Evolutionary conservation across 2,329 filamentous ascomycete species (phyloP), one percentile per base, ranked within the genome.

Genomic region (Neonectria sp.): DNA sequence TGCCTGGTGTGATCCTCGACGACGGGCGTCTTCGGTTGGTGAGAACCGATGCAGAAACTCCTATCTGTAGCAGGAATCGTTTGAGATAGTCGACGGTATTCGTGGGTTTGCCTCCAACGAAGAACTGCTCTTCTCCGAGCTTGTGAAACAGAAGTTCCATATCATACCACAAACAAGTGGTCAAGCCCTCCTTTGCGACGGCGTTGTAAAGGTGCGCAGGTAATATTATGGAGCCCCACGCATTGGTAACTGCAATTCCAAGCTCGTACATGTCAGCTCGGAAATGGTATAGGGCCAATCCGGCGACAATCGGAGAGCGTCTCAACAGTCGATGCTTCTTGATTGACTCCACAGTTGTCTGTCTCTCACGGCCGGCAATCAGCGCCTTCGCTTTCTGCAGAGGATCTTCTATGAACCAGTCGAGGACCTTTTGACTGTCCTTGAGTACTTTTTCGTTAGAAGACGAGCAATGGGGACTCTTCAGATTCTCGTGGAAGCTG

Each of bases 131-230:
- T 0, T 68, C 27, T 3, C 76, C 76, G 11, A 84, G 75, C 1
- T 79, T n/a, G 1, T 29, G 25, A 1, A 76, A 60, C 0, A 78
- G 45, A 6, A 82, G 9, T 1, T 83, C 79, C 79, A 86, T 82
- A 68, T 86, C 84, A 1, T 59, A 55, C 84, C 84, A 86, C 3
- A 15, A 6, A 1, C 58, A 4, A 0, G 48, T 7, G 1, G 81
- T 27, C 2, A 80, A 58, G 2, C 74, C 73, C 58, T 82, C 78
- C 13, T 75, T 59, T 2, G 55, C 49, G 2, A 81, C 58, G 1
- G 83, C 82, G 55, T 84, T 82, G 73, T 85, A 85, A 1, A 86
- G 69, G 53, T 87, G 84, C 1, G 67, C 68, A 0, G 77, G 68
- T 52, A 76, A 81, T 12, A 78, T 68, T 12, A 85, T 75, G 0